Evolutionary conservation across 2,329 filamentous ascomycete species (phyloP), one percentile per base, ranked within the genome.

Genomic region (Bimuria novae-zelandiae): DNA sequence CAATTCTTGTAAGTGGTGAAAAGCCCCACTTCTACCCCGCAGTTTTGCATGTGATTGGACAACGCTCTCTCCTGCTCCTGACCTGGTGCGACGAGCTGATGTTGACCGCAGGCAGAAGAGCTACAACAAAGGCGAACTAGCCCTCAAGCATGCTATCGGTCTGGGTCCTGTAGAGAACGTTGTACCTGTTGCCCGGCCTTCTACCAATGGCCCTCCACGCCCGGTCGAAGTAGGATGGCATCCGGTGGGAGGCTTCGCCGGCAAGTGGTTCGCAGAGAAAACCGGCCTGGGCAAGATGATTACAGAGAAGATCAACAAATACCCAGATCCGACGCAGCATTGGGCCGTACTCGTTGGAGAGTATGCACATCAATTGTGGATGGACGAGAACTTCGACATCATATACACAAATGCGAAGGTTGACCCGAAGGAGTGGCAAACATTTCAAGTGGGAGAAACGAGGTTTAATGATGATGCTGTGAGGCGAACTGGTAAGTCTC

Each of bases 271-370:
- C 45, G 81, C 82, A 12, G 81, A 84, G 49, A 73, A 80, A 61
- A 83, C 81, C 0, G 78, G 79, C 0, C 63, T 84, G 19, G 82
- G 82, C 2, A 80, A 79, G 67, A 72, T 81, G 73, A 84, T 85
- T 53, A 83, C 80, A 0, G 79, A 82, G 40, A 80, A 77, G 56
- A 79, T 82, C 49, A 77, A 81, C 59, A 76, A 73, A 51, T 84
- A 81, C 55, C 82, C 82, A 0, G 82, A 85, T 61, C 82, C 82
- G 3, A 84, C 81, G 3, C 82, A 85, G 68, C 82, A 85, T 61
- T 85, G 82, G 82, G 82, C 81, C 2, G 79, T 84, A 1, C 71
- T 85, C 0, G 80, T 84, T 0, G 82, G 81, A 1, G 80, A 79
- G 11, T 85, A 75, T 61, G 77, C 76, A 1, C 82, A 84, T 63